Evolutionary conservation across 768 basidiomycete genomes (phyloP), one percentile per base, ranked within the genome.

Genomic region (Suillus tomentosus): DNA sequence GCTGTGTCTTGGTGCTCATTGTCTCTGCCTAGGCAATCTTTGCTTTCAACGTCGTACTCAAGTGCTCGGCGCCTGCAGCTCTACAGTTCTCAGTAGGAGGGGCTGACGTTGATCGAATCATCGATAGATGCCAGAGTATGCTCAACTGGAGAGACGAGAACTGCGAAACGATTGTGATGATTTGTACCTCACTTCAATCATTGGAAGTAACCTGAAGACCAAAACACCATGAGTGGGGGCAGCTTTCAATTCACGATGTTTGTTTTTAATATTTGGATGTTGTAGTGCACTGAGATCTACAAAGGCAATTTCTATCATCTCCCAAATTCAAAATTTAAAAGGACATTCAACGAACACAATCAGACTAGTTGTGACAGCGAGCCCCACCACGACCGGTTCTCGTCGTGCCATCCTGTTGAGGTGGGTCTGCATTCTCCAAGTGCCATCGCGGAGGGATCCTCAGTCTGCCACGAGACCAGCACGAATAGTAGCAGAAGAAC

Each of bases 401-500:
- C 19, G 27, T 34, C 51, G 27, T 53, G 27, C 31, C 9, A 10
- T 31, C 9, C 27, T 10, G 9, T 15, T 27, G 24, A 15, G 27
- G 31, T 31, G 9, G 9, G 31, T 53, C 51, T 0, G 17, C 51
- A 31, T 10, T 53, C 31, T 31, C 51, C 51, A 31, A 10, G 51
- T 27, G 50, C 50, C 50, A 51, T 51, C 50, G 50, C 15, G 53
- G 53, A 36, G 53, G 53, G 6, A 36, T 36, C 34, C 53, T 54
- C 19, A n/a, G 34, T 36, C 53, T 54, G 3, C 53, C 34, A 7
- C 14, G 53, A 19, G 53, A 54, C 34, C 53, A 54, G 19, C 53
- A 54, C 19, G 31, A 51, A 15, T 5, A n/a, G 34, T 36, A 36
- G 53, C 53, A 54, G 11, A 54, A 36, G 19, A 54, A 54, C 9